phyloP scores from a whole-genome alignment of 306 rosid species.

The Medicago ruthenica region DNA sequence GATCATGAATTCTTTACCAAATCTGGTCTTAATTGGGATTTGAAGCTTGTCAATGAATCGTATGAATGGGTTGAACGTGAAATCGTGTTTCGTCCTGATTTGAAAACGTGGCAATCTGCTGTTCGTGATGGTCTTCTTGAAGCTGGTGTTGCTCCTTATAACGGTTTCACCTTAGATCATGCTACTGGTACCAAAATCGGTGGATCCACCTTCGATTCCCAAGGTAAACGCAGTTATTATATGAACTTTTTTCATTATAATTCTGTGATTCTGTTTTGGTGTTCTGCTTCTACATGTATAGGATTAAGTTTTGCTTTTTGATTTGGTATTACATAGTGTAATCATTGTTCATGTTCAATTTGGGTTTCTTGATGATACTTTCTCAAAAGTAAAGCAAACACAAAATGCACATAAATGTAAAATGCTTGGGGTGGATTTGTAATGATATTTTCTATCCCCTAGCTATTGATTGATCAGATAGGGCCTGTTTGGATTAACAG shows the following conservation, averaged over 20 bases:
- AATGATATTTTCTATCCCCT: neutral
- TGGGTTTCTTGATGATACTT: neutral
- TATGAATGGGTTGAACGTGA: conserved; percentile 81
- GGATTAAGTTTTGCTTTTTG: neutral
- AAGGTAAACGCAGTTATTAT: no score
- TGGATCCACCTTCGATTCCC: conserved; percentile 78
- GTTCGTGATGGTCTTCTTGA: conserved; percentile 79
- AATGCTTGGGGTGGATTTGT: neutral
- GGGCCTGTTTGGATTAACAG: neutral
- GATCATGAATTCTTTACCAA: conserved; percentile 57
- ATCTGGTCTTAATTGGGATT: conserved; percentile 64
- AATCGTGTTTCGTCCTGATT: conserved; percentile 68
- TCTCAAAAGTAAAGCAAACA: neutral
- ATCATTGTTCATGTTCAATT: conserved; percentile 1
- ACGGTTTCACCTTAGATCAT: conserved; percentile 78
- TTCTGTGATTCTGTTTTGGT: neutral
- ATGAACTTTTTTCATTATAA: no score
- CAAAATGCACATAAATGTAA: no score
- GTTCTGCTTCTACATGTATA: neutral
- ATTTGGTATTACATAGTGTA: neutral
- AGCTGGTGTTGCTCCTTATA: conserved; percentile 79
- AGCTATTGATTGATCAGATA: conserved; percentile 10
- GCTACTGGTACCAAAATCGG: conserved; percentile 79
- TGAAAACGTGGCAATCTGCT: conserved; percentile 81
- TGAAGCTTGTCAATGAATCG: conserved; percentile 63